Evolutionary conservation across 176 grass and related monocot genomes (phyloP), one percentile per base, ranked within the genome.

Genomic region (Typha latifolia): DNA sequence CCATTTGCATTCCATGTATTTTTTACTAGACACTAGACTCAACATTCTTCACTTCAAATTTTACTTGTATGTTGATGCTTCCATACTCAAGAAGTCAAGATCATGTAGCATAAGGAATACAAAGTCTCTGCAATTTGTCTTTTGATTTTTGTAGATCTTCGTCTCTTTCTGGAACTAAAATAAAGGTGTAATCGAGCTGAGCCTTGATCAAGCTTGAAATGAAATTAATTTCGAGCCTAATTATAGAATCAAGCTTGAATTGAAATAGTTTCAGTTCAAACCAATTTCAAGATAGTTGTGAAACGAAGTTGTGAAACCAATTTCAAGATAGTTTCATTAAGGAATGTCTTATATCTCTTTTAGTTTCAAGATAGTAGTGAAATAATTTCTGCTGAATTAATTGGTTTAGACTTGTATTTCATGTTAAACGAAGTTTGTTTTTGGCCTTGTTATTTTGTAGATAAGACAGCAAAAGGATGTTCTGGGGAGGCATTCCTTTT

Each of bases 401-500:
- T 19, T 23, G 11, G 66, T 48, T 66, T n/a, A 47, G 19, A 23
- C 47, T 69, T 32, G 14, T 14, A 7, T 49, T 23, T 34, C 26
- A 64, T 73, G 23, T 48, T 47, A 73, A n/a, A 55, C 27, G 20
- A 55, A 34, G 8, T 64, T 48, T 74, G 53, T 48, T 21, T 43
- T 79, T 67, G 14, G 71, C 34, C 49, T 71, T 79, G 5, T 75
- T 48, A 34, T 82, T 66, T 79, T 84, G 63, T 75, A 97, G 93
- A 97, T 97, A 85, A 90, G 93, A 72, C 93, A 97, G 48, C 93
- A 91, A 77, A 97, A 84, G 63, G 87, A 92, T 76, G 72, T 79
- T 52, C 61, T 91, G 51, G 82, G 78, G 84, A 86, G 74, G 18
- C 74, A 84, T 24, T 84, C 88, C 13, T 69, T 84, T 59, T 76